Evolutionary conservation across 352 stramenopile species (phyloP), one percentile per base, ranked within the genome.

Genomic region (Peronospora farinosa): DNA sequence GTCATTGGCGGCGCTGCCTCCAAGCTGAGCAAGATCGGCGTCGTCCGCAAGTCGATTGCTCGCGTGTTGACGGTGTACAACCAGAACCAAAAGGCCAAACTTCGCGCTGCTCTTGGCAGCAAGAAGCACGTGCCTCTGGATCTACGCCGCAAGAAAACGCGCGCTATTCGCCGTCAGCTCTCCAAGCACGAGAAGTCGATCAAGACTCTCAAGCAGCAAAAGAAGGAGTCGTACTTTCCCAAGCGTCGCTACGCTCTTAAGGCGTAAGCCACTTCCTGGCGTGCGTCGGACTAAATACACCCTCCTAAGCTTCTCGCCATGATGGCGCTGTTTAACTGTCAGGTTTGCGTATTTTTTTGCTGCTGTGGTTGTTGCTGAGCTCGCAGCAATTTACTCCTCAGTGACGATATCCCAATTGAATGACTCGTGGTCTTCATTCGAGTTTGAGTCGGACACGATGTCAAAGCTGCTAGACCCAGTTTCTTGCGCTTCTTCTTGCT

Each of bases 21-120:
- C 39, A 99, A 99, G 90, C 95, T 99, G 57, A 91, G 95, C 71
- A 99, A 99, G 86, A 99, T 99, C 80, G 95, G 96, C 67, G 76
- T 92, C 33, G 96, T 99, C 16, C 96, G 97, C 79, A 99, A 99
- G 76, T 96, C 88, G 54, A 99, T 99, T 68, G 97, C 97, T 33
- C 95, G 97, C 63, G 90, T 98, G 36, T 81, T 99, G 54, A 99
- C 97, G 52, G 96, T 99, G 39, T 97, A 98, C 94, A 99, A 99
- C 86, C 95, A 99, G 83, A 97, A 92, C 71, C 91, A 98, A 75
- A 99, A 99, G 92, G 78, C 86, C 48, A 97, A 96, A 74, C 85
- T 98, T 43, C 92, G 96, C 47, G 91, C 97, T 63, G 80, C 95
- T n/a, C 81, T 89, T 44, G 88, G 86, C 59, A 88, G 81, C 74